Base-by-base conservation (phyloP, 169 alveolate genomes). In the Sarcocystis neurona region DNA sequence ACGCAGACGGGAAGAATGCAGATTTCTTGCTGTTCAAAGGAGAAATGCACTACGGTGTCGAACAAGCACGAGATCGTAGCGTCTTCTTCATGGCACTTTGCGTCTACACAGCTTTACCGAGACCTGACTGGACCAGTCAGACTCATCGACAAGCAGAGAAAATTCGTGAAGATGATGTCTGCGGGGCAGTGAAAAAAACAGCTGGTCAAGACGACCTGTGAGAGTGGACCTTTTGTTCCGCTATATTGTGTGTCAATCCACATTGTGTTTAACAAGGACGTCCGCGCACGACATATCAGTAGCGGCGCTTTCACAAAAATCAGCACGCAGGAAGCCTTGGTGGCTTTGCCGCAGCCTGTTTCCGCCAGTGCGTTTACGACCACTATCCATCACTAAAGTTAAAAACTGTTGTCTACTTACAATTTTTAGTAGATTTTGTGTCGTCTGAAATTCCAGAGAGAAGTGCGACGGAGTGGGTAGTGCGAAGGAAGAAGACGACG, bases 381-480 rank as follows among this genome's bases (percentile, higher is more conserved):
- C 47, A 30, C 5, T n/a, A 20, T 20, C 78, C 18, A 6, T 2
- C 1, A 39, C 43, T 68, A 18, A 27, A 32, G 78, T 8, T 18
- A 8, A 1, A 2, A 15, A 4, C 27, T 39, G 53, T 88, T 77
- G n/a, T n/a, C n/a, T n/a, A n/a, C n/a, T n/a, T n/a, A n/a, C n/a
- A n/a, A n/a, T n/a, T n/a, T n/a, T n/a, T 30, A 84, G 87, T 30
- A 91, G 85, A 79, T 60, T 85, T 46, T 88, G 89, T 60, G 87
- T 87, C 68, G n/a, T 91, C 46, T 89, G 90, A 27, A 30, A 32
- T 23, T 72, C 48, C 88, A 92, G 95, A 46, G 97, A 95, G 84
- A 94, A 95, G 79, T 95, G 97, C 77, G 89, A 93, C 63, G 97
- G 93, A 8, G 60, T 87, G 37, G 94, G 89, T 20, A 86, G 90